Percentiles rank a stretch among this genome's conserved stretches.
Evolutionary conservation across 2,329 filamentous ascomycete genomes (phyloP).

Genomic region (Ophiostoma sp.): DNA sequence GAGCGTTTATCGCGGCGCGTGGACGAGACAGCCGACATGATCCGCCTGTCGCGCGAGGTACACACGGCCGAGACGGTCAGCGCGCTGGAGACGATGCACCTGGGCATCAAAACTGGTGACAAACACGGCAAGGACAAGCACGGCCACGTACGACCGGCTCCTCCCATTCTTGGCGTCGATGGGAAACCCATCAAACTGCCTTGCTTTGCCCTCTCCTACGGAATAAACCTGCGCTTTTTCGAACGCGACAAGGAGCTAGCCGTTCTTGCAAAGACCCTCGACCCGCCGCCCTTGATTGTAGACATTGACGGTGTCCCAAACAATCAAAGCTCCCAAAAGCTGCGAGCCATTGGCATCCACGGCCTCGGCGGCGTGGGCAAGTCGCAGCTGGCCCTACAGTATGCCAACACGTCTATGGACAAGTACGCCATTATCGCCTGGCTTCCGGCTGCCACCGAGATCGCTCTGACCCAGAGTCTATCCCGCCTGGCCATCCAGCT

Average conservation of each 20-base stretch:
- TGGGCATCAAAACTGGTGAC: too few relatives aligned
- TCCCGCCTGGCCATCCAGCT: background rate
- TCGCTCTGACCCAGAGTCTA: background rate
- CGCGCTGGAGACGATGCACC: background rate
- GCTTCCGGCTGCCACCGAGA: background rate
- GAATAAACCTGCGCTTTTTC: background rate
- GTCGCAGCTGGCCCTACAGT: background rate
- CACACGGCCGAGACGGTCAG: background rate
- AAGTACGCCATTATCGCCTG: background rate
- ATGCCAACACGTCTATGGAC: background rate
- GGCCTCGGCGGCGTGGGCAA: background rate
- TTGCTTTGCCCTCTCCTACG: background rate
- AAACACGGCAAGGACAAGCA: too few relatives aligned
- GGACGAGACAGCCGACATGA: background rate
- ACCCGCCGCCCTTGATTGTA: too few relatives aligned
- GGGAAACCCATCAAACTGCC: background rate
- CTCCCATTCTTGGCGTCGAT: too few relatives aligned
- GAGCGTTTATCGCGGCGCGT: background rate
- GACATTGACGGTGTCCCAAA: too few relatives aligned
- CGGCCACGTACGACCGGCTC: too few relatives aligned
- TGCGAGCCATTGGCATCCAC: background rate
- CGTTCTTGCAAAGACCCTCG: background rate
- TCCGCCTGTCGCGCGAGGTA: background rate
- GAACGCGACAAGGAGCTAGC: background rate
- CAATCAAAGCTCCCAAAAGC: too few relatives aligned